Conservation (phyloP, 106 monocot genomes). For the Dactylorhiza incarnata region DNA sequence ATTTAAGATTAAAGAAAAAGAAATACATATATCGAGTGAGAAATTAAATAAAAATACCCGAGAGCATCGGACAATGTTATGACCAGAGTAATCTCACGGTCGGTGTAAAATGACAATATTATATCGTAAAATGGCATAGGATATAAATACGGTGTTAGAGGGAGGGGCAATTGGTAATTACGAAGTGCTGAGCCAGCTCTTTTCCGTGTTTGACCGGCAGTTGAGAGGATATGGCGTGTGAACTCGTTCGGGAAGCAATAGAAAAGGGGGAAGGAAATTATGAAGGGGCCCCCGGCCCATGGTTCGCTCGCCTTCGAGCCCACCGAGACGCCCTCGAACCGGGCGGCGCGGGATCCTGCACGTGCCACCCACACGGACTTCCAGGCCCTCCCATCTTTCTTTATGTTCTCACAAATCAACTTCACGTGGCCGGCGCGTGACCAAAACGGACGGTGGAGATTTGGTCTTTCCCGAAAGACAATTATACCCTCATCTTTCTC, state of each 20-base stretch:
- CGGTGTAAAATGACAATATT: no score
- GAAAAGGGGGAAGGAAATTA: neutral
- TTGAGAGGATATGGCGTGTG: neutral
- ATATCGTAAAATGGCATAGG: neutral
- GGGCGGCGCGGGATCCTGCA: neutral
- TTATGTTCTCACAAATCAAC: neutral
- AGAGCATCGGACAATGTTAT: no score
- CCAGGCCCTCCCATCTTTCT: neutral
- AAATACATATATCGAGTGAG: no score
- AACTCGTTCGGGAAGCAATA: neutral
- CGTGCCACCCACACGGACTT: neutral
- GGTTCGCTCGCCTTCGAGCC: neutral
- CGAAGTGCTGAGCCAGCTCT: neutral
- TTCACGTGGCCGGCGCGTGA: neutral
- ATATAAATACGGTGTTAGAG: neutral
- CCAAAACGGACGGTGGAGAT: neutral
- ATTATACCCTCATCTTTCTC: neutral
- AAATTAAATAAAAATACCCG: no score
- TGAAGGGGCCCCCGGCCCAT: slow-evolving; percentile 4
- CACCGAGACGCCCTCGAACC: slow-evolving; percentile 8
- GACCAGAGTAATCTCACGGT: no score
- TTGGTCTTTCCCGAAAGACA: neutral
- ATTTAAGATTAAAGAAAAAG: no score
- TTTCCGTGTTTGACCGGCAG: slow-evolving; percentile 8
- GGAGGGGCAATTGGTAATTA: neutral